Base-by-base conservation (phyloP, 2,329 filamentous ascomycete genomes). In the Claviceps digitariae region DNA sequence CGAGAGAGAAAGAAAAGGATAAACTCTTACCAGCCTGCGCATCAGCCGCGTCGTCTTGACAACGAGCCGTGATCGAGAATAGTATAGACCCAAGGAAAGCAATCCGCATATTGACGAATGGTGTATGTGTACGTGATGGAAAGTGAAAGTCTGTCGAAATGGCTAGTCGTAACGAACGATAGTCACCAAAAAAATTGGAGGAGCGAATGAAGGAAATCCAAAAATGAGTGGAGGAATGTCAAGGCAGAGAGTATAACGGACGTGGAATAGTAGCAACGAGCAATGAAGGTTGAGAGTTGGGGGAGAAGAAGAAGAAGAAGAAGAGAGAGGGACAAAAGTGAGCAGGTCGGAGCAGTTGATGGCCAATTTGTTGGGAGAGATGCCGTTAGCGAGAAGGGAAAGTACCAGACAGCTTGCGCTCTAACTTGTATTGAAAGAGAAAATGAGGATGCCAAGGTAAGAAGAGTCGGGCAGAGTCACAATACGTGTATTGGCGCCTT, bases 121-220 rank as follows among this genome's bases (percentile, higher is more conserved):
- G 49, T 31, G 23, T 50, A 21, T 49, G 51, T 31, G 23, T 50
- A 43, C 44, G 48, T 49, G 40, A 54, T 47, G 44, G 52, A 58
- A 53, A 57, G 57, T 48, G 43, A 56, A 55, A 50, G 52, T 49
- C 48, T 56, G 55, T 55, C 48, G 48, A 60, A 60, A 62, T 58
- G 58, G 61, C 53, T 59, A 57, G 60, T 60, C 58, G 59, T 59
- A 54, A 56, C 61, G 63, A 65, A 65, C 60, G 63, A 64, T 64
- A 58, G 60, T 60, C 58, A 62, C 63, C 64, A 64, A 65, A 62
- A 63, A 48, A 56, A 60, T 56, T 44, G 59, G 54, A 57, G 52
- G 50, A 52, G 54, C 21, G 54, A 56, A 48, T 29, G 48, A 53
- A 50, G 40, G 55, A 52, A 59, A 60, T 64, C 65, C 64, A 67